Evolutionary conservation across 2,329 filamentous ascomycete species (phyloP), one percentile per base, ranked within the genome.

Genomic region (Epichloe elymi): DNA sequence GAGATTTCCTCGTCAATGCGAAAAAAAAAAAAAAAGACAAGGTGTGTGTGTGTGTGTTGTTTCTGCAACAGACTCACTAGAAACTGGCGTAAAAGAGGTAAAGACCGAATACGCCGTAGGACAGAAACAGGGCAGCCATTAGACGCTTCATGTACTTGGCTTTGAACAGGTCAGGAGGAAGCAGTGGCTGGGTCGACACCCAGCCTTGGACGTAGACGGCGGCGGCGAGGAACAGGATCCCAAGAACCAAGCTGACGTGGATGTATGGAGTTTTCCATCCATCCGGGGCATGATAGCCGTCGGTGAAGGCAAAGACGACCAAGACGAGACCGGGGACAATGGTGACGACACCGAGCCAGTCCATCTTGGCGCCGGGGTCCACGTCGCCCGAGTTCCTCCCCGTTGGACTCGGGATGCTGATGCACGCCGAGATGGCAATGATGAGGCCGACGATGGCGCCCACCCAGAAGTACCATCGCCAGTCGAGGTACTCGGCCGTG

Each of bases 201-300:
- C 80, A 86, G 0, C 81, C 81, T 67, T 93, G 84, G 3, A 90
- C 71, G 54, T 88, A 90, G 6, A 83, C 71, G 11, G 85, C 80
- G 0, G 68, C 66, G 1, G 65, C 67, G 1, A 93, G 69, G 7
- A 84, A 65, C 0, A 86, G 51, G 5, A 75, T 66, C 0, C 86
- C 86, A 1, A 85, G 39, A 3, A 81, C 67, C 45, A 91, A 76
- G 0, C 80, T 79, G 10, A 82, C 69, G 40, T 78, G 77, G 38
- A 91, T 82, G 56, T 88, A 88, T 1, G 84, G 82, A 0, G 83
- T 87, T n/a, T 65, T 70, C 85, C 86, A 91, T 2, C 82, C 79
- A 3, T 80, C 62, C 0, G 81, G 76, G 0, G 84, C 84, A 62
- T 87, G 80, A 0, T 81, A 77, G 7, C 81, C 82, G 46, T 88